Percentiles rank a stretch among this genome's conserved stretches.
Conservation (phyloP, 176 grass and related monocot genomes). For the Ampelocalamus luodianensis region DNA sequence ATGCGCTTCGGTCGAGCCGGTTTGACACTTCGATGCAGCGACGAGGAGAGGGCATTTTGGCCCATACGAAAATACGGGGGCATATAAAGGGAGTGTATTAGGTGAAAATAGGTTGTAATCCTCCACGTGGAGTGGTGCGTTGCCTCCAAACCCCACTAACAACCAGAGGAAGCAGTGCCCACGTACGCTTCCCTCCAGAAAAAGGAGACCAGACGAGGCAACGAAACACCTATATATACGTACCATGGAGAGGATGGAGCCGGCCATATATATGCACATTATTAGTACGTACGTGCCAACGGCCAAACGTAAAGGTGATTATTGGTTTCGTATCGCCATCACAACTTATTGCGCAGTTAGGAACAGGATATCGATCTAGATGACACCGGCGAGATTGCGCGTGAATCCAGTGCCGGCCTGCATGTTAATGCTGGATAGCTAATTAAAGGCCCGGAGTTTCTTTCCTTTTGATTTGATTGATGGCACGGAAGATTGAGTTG, state of each 20-base stretch:
- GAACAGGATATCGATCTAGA: not conserved
- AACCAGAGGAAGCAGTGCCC: not conserved
- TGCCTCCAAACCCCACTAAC: not conserved
- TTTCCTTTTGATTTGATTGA: too few relatives aligned
- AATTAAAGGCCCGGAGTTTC: too few relatives aligned
- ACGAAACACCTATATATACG: not conserved
- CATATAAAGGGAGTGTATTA: too few relatives aligned
- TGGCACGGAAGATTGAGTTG: too few relatives aligned
- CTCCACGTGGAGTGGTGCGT: too few relatives aligned
- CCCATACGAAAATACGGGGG: too few relatives aligned
- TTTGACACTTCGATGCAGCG: too few relatives aligned
- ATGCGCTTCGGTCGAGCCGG: too few relatives aligned
- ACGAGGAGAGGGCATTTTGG: too few relatives aligned
- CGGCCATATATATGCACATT: too few relatives aligned
- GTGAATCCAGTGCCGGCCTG: not conserved
- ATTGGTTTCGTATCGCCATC: slow-evolving; percentile 28
- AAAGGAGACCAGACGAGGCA: not conserved
- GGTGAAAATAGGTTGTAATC: too few relatives aligned
- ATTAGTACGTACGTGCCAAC: not conserved
- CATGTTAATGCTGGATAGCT: not conserved
- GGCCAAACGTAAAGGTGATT: not conserved
- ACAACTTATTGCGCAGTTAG: not conserved
- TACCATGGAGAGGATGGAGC: not conserved
- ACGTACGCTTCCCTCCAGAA: not conserved
- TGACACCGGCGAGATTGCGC: slow-evolving; percentile 2